phyloP scores from a whole-genome alignment of 345 rosid genomes.

The Populus deltoides region DNA sequence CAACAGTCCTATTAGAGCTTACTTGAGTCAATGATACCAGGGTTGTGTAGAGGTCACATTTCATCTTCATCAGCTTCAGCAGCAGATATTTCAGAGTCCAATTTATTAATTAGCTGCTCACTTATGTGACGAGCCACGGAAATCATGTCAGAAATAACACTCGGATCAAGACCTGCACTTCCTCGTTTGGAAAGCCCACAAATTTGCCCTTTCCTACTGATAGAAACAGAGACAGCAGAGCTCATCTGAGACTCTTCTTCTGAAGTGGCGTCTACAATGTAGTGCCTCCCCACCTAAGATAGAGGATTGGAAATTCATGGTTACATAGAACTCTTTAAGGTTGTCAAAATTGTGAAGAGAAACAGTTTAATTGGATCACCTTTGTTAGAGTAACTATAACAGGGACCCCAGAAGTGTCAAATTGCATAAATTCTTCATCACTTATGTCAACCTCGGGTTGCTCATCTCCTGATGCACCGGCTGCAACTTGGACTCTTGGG shows the following conservation, averaged over 20 bases:
- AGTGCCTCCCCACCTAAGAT: slow-evolving; percentile 64
- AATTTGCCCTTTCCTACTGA: slow-evolving; percentile 63
- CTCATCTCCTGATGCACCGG: slow-evolving; percentile 53
- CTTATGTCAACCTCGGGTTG: slow-evolving; percentile 91
- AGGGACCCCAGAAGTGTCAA: slow-evolving; percentile 71
- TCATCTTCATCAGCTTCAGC: slow-evolving; percentile 58
- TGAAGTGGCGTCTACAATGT: slow-evolving; percentile 79
- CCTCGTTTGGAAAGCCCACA: slow-evolving; percentile 83
- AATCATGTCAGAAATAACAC: slow-evolving; percentile 77
- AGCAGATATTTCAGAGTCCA: slow-evolving; percentile 73
- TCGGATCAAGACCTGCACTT: slow-evolving; percentile 80
- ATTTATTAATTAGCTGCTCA: slow-evolving; percentile 54
- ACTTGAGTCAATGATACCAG: background rate
- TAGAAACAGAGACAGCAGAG: slow-evolving; percentile 78
- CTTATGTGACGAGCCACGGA: slow-evolving; percentile 70
- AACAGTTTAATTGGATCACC: slow-evolving; percentile 32
- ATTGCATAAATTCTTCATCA: slow-evolving; percentile 87
- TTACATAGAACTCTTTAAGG: background rate
- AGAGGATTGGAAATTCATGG: background rate
- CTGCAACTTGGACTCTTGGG: slow-evolving; percentile 69
- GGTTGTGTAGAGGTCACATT: slow-evolving; percentile 2
- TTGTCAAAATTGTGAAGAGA: background rate
- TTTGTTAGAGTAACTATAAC: slow-evolving; percentile 75
- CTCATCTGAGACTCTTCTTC: slow-evolving; percentile 97
- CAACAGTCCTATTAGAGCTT: background rate